Conservation (phyloP, 2,329 filamentous ascomycete genomes). For the Exophiala viscosa region DNA sequence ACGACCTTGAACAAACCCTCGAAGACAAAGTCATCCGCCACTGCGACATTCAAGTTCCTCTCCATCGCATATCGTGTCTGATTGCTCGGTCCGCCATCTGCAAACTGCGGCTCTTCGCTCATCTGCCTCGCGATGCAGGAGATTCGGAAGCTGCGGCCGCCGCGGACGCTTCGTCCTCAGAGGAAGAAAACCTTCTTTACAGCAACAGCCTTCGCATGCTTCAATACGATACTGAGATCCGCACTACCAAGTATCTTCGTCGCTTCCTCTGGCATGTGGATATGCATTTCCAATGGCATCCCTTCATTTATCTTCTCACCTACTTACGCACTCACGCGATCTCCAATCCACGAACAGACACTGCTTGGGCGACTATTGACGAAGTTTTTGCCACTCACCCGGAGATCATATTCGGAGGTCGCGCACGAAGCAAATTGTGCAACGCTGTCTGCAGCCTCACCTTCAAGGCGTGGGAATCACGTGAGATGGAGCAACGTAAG, state of each 20-base stretch:
- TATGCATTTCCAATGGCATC: conserved; percentile 10
- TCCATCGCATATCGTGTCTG: conserved; percentile 41
- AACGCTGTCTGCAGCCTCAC: too few species aligned
- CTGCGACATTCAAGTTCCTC: conserved; percentile 46
- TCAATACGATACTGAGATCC: conserved; percentile 38
- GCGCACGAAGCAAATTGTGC: too few species aligned
- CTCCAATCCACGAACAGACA: conserved; percentile 32
- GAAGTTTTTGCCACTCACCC: conserved; percentile 42
- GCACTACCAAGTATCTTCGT: conserved; percentile 36
- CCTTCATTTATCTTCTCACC: conserved; percentile 43
- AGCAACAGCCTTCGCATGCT: conserved; percentile 36
- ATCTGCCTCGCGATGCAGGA: conserved; percentile 38
- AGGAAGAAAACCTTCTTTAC: conserved; percentile 39
- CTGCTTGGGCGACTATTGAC: conserved; percentile 46
- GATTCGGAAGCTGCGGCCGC: conserved; percentile 29
- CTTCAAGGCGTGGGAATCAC: too few species aligned
- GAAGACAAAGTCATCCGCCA: conserved; percentile 54
- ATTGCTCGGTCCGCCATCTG: conserved; percentile 42
- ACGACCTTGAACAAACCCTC: conserved; percentile 47
- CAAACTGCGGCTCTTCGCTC: conserved; percentile 43
- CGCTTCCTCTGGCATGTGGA: conserved; percentile 40
- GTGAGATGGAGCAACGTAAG: too few species aligned
- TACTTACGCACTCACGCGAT: conserved; percentile 35
- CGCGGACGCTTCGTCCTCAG: conserved; percentile 20
- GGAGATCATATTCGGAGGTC: too few species aligned